Evolutionary conservation across 495 filamentous ascomycete species (phyloP), one percentile per base, ranked within the genome.

Genomic region (Xylaria castorea): DNA sequence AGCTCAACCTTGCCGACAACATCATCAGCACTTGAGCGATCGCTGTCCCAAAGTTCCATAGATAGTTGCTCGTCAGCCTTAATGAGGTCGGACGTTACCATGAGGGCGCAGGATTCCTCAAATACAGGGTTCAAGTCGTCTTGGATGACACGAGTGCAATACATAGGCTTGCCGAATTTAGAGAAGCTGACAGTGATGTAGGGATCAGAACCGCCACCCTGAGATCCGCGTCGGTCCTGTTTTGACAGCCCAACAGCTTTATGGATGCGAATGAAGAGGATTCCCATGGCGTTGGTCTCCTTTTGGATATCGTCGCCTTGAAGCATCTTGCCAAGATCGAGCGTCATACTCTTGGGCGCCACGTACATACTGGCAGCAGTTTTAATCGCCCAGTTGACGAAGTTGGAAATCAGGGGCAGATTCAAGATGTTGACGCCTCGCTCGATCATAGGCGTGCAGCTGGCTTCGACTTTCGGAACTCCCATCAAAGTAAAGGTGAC

Each of bases 141-240:
- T 18, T 93, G 92, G 70, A 98, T 97, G 38, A 98, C 94, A 38
- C 95, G 90, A 14, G 95, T 97, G 80, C 94, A 97, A 79, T 97
- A 98, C 92, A 97, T 97, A 14, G 95, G 95, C 84, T 98, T 98
- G 60, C 94, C 94, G 72, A 97, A 98, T 81, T 98, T 97, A 65
- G 83, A 86, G 75, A 88, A 90, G 57, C 84, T 83, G 27, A 90
- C 83, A 25, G 89, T 92, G 79, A 98, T 94, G 79, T 97, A 98
- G 0, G 95, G 93, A 80, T 98, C 95, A 70, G 93, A 97, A 40
- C 94, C 94, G n/a, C 94, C 94, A 65, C 91, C 90, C n/a, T 92
- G 83, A 74, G 89, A 92, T 9, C 95, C 95, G 34, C 91, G 89
- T 61, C 86, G 88, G 79, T 98, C 95, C 79, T 98, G 95, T 84